Percentiles rank a stretch among this genome's conserved stretches.
Evolutionary conservation across 192 early-diverging fungal genomes (phyloP).

Genomic region (Entomortierella lignicola): DNA sequence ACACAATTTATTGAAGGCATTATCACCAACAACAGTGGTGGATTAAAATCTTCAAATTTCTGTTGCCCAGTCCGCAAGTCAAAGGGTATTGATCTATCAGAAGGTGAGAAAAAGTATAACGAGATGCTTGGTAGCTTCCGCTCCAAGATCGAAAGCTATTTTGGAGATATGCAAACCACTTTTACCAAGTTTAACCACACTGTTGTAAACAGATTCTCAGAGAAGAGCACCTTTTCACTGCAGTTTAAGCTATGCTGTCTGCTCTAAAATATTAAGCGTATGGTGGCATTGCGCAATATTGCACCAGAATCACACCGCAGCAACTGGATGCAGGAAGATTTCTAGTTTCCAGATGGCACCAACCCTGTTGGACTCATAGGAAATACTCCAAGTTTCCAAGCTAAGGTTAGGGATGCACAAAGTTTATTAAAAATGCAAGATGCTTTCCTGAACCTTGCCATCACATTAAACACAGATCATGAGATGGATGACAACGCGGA

Average conservation of each 20-base stretch:
- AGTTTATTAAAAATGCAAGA: background rate
- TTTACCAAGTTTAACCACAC: constrained; percentile 31
- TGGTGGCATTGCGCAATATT: constrained; percentile 22
- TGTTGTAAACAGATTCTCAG: constrained; percentile 10
- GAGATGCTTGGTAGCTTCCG: constrained; percentile 33
- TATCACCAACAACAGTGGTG: background rate
- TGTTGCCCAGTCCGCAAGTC: constrained; percentile 28
- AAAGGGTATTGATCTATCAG: constrained; percentile 14
- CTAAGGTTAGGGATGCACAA: constrained; percentile 2
- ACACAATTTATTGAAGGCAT: background rate
- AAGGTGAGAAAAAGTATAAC: constrained; percentile 19
- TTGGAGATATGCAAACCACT: constrained; percentile 25
- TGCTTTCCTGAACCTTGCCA: background rate
- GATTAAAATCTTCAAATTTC: constrained; percentile 9
- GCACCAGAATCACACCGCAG: constrained; percentile 14
- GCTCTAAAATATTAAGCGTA: constrained; percentile 25
- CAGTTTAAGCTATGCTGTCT: constrained; percentile 14
- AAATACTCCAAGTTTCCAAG: background rate
- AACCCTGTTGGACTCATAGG: background rate
- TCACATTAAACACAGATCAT: background rate
- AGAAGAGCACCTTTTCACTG: constrained; percentile 11
- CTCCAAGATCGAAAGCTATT: constrained; percentile 25
- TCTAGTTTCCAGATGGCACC: constrained; percentile 24
- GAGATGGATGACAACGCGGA: background rate
- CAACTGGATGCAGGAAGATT: constrained; percentile 23